Evolutionary conservation across 2,329 filamentous ascomycete species (phyloP), one percentile per base, ranked within the genome.

Genomic region (Clathrospora elynae): DNA sequence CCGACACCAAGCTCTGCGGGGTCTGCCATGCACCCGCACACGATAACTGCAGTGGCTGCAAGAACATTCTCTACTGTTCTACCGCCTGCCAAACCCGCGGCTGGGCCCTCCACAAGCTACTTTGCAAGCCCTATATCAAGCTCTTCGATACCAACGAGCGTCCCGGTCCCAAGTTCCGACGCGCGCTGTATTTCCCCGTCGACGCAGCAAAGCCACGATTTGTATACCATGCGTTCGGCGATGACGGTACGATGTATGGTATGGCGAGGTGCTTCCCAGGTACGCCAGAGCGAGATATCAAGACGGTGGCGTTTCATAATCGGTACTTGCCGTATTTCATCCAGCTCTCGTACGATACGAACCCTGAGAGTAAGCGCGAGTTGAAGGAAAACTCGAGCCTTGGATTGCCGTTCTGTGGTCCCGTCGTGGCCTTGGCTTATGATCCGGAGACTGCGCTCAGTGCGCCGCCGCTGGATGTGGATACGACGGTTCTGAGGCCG

Each of bases 341-440:
- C 4, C 42, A 53, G 18, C 37, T 57, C 18, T 46, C 36, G 1
- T 57, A 57, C 8, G 49, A 55, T 13, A 28, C 41, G 11, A 57
- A 55, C 13, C 6, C 14, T 1, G 11, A 7, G 2, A 13, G 33
- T 4, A 8, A 12, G 18, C 51, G 43, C 12, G 10, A 9, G 2
- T 20, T 54, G 0, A 3, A 7, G 0, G 12, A 18, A 4, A 56
- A 56, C 16, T 14, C 8, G 22, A 28, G 19, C 7, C 28, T 47
- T 11, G 42, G 35, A 10, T 12, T 14, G 6, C 35, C 26, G 19
- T 45, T 48, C 20, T 31, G 43, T 6, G 53, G 53, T 4, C 31
- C 40, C 5, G 35, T 54, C 6, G 39, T 56, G 8, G 45, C 33
- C 3, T 9, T 47, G 29, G 41, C 32, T 2, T 55, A 47, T 25